Evolutionary conservation across 1,284 basidiomycete species (phyloP), one percentile per base, ranked within the genome.

Genomic region (Trichosporon sp.): DNA sequence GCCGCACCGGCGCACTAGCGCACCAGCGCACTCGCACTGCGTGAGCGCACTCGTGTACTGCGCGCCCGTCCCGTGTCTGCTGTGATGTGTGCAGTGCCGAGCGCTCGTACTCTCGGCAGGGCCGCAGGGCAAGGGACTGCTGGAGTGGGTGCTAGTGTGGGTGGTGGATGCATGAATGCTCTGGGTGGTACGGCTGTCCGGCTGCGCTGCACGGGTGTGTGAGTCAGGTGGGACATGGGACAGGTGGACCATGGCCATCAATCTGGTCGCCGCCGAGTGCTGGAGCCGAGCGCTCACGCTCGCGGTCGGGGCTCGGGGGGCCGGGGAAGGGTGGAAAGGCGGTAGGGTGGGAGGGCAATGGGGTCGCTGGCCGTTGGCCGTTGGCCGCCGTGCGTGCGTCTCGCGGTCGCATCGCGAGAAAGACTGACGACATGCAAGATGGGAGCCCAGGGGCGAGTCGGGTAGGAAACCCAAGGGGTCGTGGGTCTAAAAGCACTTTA

Each of bases 401-500:
- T 38, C 35, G 51, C n/a, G 15, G 56, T 60, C 27, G 9, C 15
- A 29, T 60, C 18, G 56, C 56, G 15, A 60, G 56, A 60, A 58
- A 29, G 29, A 60, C 56, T 60, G 56, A 60, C 56, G 56, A 60
- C 56, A 60, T 60, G 56, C 27, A 60, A 31, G 29, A 29, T 60
- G 56, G 6, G 56, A 60, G 27, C 11, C 18, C 56, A 60, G 56
- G 56, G 56, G 56, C 56, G 56, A 32, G 9, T 60, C 56, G 56
- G 56, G 56, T 60, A 60, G 56, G 56, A 60, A 32, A 60, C 56
- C 56, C 56, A 31, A 60, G 56, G 56, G 56, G 56, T 60, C 56
- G 56, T 60, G 56, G 56, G 56, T 31, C 56, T 60, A 60, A 60
- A 60, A 31, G 29, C 29, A 60, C 56, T 60, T 56, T 60, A 60